Base-by-base conservation (phyloP, 192 early-diverging fungal species). In the Mortierella alpina region DNA sequence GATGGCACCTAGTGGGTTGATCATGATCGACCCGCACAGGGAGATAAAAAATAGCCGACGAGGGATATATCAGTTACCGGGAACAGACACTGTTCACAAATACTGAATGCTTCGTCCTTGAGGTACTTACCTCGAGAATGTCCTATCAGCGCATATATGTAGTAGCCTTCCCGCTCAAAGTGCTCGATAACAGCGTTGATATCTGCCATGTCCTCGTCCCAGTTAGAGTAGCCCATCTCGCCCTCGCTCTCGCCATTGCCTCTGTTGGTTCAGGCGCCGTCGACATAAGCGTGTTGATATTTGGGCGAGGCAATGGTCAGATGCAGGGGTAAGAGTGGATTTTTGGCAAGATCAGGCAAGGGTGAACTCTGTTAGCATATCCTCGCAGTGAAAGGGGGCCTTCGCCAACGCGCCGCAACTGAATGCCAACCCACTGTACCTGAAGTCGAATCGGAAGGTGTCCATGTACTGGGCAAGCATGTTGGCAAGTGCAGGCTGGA, bases 381-480 rank as follows among this genome's bases (percentile, higher is more conserved):
- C 18, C 47, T 31, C 31, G 31, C 31, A 31, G 31, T 31, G 31
- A 31, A 31, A 31, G 31, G 31, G 31, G 3, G 31, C 31, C 31
- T 3, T 31, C 31, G 31, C 31, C 31, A 52, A 17, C 11, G 54
- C 40, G 13, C 40, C 47, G 39, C 18, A 14, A 58, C 5, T 10
- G 47, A 55, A 31, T 11, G 13, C 9, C 7, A 13, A 20, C 22
- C 15, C 41, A 57, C n/a, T 13, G 20, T 72, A 80, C 77, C 77
- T 50, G 54, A 86, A 86, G 63, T 86, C 85, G 60, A 86, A 86
- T 22, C 85, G 83, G 54, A 86, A 83, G 13, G 84, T 75, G 59
- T 83, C 81, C 69, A 83, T 75, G 53, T 57, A 62, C 0, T 70
- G 70, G 6, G 81, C 69, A 45, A 83, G 64, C 22, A 40, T n/a